Evolutionary conservation across 2,329 filamentous ascomycete genomes (phyloP).

Genomic region (Gaeumannomyces tritici): DNA sequence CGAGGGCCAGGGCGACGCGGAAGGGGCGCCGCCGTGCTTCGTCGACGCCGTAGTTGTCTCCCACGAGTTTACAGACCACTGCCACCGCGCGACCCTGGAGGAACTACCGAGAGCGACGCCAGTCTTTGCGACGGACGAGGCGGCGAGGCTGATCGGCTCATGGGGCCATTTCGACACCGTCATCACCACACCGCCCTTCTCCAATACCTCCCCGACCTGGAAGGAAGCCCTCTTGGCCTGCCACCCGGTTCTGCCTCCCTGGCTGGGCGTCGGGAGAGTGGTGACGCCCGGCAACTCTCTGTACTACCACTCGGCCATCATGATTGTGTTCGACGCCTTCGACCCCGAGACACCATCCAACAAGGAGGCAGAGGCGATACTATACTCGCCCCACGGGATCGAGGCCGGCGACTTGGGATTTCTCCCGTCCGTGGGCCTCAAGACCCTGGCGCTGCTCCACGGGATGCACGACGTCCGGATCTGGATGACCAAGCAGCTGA

Average conservation of each 20-base stretch:
- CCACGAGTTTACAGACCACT: slow-evolving; percentile 63
- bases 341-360: slow-evolving; percentile 10
- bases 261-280: slow-evolving; percentile 52
- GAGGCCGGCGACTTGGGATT: slow-evolving; percentile 31
- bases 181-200: slow-evolving; percentile 36
- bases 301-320: slow-evolving; percentile 52
- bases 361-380: slow-evolving; percentile 36
- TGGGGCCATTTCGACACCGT: slow-evolving; percentile 53
- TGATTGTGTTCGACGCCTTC: slow-evolving; percentile 41
- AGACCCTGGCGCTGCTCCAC: slow-evolving; percentile 50
- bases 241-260: slow-evolving; percentile 36
- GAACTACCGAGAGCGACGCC: slow-evolving; percentile 44
- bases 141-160: slow-evolving; percentile 42
- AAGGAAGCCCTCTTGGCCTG: slow-evolving; percentile 12
- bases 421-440: slow-evolving; percentile 32
- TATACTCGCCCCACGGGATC: slow-evolving; percentile 59
- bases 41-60: slow-evolving; percentile 52
- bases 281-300: slow-evolving; percentile 42
- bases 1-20: background rate
- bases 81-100: slow-evolving; percentile 50
- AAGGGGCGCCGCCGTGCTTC: slow-evolving; percentile 16
- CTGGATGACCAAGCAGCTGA: slow-evolving; percentile 42
- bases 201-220: slow-evolving; percentile 12
- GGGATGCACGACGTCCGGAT: slow-evolving; percentile 53
- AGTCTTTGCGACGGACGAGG: slow-evolving; percentile 50